A percentile compares a stretch with the other conserved stretches of the same genome.
Conservation (phyloP, 2,329 filamentous ascomycete genomes). For the Shiraia sp. region DNA sequence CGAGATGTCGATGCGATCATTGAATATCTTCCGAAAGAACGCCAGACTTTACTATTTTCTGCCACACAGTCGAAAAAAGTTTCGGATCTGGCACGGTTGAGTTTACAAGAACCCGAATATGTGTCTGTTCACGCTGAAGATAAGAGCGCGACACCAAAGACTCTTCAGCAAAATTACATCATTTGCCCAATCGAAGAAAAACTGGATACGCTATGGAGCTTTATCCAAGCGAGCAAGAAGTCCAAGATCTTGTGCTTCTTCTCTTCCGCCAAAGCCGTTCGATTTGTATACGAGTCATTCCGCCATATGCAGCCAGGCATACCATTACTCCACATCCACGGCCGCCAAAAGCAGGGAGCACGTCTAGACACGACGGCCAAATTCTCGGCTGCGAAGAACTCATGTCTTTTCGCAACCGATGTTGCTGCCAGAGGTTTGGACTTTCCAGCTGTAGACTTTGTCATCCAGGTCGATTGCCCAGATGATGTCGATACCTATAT, state of each 20-base stretch:
- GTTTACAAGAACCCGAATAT: conserved; percentile 89
- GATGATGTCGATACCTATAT: conserved; percentile 98
- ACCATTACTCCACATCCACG: conserved; percentile 87
- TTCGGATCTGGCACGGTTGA: conserved; percentile 86
- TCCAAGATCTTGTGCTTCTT: conserved; percentile 95
- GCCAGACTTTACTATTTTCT: conserved; percentile 93
- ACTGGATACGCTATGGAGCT: conserved; percentile 88
- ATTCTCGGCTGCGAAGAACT: conserved; percentile 78
- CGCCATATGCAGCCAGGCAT: conserved; percentile 93
- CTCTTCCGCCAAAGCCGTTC: conserved; percentile 93
- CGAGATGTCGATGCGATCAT: conserved; percentile 87
- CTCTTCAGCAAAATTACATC: conserved; percentile 89
- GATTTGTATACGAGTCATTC: conserved; percentile 93
- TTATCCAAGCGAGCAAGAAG: conserved; percentile 88
- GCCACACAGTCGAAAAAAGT: conserved; percentile 95
- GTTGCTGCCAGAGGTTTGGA: conserved; percentile 93
- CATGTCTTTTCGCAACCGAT: conserved; percentile 93
- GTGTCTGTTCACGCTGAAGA: conserved; percentile 90
- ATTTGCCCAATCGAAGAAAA: conserved; percentile 85
- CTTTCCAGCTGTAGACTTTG: conserved; percentile 96
- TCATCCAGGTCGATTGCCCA: conserved; percentile 96
- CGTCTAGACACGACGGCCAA: conserved; percentile 84
- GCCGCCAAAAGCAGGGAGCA: conserved; percentile 88
- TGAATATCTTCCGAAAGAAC: conserved; percentile 80
- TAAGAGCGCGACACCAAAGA: conserved; percentile 75